Evolutionary conservation across 208 protist genomes (phyloP), one percentile per base, ranked within the genome.

Genomic region (Leishmania amazonensis): DNA sequence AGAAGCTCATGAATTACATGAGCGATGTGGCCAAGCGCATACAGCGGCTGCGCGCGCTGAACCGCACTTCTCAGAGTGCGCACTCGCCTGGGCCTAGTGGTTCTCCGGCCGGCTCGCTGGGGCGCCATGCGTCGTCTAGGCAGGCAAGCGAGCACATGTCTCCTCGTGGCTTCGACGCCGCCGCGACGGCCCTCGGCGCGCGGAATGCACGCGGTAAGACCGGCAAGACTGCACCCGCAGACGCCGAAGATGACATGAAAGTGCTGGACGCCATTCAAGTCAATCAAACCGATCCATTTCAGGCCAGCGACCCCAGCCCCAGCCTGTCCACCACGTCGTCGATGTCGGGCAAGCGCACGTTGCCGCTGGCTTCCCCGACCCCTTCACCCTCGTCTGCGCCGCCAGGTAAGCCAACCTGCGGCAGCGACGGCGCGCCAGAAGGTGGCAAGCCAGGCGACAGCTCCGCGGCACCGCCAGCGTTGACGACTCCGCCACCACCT

Each of bases 21-120:
- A 88, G 89, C 65, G 88, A 93, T 75, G 89, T 95, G 0, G 90
- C 89, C 21, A 89, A 89, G 65, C 85, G 86, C 24, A 85, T 95
- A 53, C 91, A 93, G 77, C 81, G 83, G 2, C 82, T 94, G 42
- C 88, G 88, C 73, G 76, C 80, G 15, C 9, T 84, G 24, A 84
- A 67, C 62, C 57, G 78, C 42, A 49, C 60, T 3, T 58, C 67
- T 0, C 83, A 79, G 75, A 62, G 53, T 64, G 45, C 40, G 13
- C 49, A 21, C 38, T 40, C 49, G 6, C 53, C 70, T 28, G 81
- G 58, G 31, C 42, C 71, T 6, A 65, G 53, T 65, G 40, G 9
- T 6, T 85, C 74, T 1, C 64, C 64, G 17, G 57, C 74, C 47
- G 64, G 31, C n/a, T 79, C 83, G 40, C 54, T 53, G 15, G 73